Evolutionary conservation across 2,329 filamentous ascomycete genomes (phyloP).

Genomic region (Lasiodiplodia gonubiensis): DNA sequence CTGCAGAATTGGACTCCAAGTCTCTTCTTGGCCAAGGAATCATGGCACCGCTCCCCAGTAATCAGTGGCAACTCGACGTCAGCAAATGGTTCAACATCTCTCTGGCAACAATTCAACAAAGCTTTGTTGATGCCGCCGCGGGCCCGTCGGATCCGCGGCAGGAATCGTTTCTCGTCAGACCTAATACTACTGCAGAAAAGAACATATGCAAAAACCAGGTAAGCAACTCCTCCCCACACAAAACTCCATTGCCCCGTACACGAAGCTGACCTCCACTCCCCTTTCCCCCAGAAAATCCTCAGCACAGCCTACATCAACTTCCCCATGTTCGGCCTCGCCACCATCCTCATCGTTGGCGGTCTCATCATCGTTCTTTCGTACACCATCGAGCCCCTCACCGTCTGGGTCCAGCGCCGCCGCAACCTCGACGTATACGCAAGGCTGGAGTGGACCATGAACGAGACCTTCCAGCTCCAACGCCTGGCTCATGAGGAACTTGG

Average conservation of each 20-base stretch:
- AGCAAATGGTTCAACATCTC: slow-evolving; percentile 25
- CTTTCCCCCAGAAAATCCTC: slow-evolving; percentile 17
- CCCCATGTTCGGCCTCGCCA: slow-evolving; percentile 34
- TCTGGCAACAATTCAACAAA: slow-evolving; percentile 28
- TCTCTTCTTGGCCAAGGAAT: slow-evolving; percentile 3
- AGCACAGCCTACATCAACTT: slow-evolving; percentile 32
- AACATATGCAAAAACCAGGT: too few relatives aligned
- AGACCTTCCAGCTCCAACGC: slow-evolving; percentile 30
- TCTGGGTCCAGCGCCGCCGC: slow-evolving; percentile 25
- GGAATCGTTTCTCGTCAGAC: too few relatives aligned
- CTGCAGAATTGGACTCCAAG: slow-evolving; percentile 16
- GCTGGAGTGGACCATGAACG: slow-evolving; percentile 30
- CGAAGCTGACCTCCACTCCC: too few relatives aligned
- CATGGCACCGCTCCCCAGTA: slow-evolving; percentile 23
- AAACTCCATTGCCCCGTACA: too few relatives aligned
- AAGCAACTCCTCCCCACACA: too few relatives aligned
- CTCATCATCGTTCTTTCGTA: slow-evolving; percentile 33
- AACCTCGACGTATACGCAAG: slow-evolving; percentile 28
- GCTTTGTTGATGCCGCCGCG: slow-evolving; percentile 3
- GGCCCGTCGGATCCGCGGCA: too few relatives aligned
- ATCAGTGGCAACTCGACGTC: slow-evolving; percentile 32
- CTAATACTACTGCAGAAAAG: too few relatives aligned
- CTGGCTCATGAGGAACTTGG: slow-evolving; percentile 28
- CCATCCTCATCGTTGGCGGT: slow-evolving; percentile 34
- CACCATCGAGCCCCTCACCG: slow-evolving; percentile 15